Conservation (phyloP, 306 rosid genomes). For the Cucurbita maxima region DNA sequence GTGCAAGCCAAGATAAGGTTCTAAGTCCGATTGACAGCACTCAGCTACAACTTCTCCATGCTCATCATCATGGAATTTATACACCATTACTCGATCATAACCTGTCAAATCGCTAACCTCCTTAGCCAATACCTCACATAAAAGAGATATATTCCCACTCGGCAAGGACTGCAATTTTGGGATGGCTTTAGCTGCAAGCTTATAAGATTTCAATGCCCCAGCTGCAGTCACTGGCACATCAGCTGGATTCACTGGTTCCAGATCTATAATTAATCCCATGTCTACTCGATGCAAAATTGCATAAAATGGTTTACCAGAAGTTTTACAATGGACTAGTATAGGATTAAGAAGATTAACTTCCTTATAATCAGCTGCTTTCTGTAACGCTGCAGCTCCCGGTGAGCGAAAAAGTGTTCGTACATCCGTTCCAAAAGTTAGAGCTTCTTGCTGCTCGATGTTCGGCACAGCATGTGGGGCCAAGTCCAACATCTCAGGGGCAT, state of each 20-base stretch:
- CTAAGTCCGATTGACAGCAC: constrained; percentile 20
- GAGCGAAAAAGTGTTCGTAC: constrained; percentile 23
- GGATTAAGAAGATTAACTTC: constrained; percentile 33
- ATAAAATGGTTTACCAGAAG: constrained; percentile 33
- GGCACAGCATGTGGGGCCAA: constrained; percentile 35
- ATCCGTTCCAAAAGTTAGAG: constrained; percentile 26
- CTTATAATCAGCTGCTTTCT: constrained; percentile 20
- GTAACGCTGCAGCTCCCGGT: constrained; percentile 28
- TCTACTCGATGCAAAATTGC: constrained; percentile 31
- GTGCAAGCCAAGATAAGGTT: constrained; percentile 28
- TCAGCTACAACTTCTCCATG: constrained; percentile 38
- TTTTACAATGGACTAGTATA: constrained; percentile 22
- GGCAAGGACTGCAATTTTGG: constrained; percentile 29
- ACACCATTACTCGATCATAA: constrained; percentile 33
- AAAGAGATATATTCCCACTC: constrained; percentile 20
- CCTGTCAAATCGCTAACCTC: constrained; percentile 32
- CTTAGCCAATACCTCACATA: constrained; percentile 24
- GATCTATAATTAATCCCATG: constrained; percentile 26
- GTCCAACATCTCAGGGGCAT: constrained; percentile 36
- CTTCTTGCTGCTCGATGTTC: constrained; percentile 25
- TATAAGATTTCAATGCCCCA: constrained; percentile 36
- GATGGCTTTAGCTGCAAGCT: constrained; percentile 37
- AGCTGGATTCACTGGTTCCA: constrained; percentile 29
- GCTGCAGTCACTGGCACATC: constrained; percentile 32
- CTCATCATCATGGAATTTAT: constrained; percentile 31